Conservation (phyloP, 805 yeast genomes). For the Schwanniomyces sp. region DNA sequence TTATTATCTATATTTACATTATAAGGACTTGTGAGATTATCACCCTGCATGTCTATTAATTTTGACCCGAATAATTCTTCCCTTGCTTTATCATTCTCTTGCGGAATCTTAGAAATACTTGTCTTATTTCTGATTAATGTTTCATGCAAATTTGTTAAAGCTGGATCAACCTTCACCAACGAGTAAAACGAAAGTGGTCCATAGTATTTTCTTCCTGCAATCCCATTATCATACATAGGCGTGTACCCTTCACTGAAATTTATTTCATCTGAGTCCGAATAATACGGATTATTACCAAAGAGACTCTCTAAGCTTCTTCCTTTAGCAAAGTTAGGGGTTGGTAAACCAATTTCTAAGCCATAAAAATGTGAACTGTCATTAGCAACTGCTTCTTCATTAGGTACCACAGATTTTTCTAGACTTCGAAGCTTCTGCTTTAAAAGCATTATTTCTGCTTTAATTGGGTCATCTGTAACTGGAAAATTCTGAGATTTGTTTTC, state of each 20-base stretch:
- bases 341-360: neutral
- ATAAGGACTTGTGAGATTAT: conserved; percentile 6
- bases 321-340: neutral
- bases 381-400: neutral
- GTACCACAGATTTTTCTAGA: conserved; percentile 12
- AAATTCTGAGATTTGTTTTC: neutral
- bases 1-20: neutral
- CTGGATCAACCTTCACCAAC: conserved; percentile 26
- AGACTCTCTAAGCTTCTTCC: neutral
- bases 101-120: neutral
- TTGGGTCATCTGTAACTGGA: neutral
- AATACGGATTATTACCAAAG: conserved; percentile 11
- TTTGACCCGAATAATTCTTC: conserved; percentile 7
- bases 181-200: conserved; percentile 35
- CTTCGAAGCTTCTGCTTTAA: conserved; percentile 12
- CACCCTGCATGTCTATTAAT: conserved; percentile 10
- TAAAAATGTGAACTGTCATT: neutral
- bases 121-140: conserved; percentile 5
- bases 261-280: conserved; percentile 12
- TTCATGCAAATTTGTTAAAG: conserved; percentile 10
- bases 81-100: neutral
- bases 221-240: conserved; percentile 21
- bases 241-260: conserved; percentile 20
- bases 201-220: conserved; percentile 21
- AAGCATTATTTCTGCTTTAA: conserved; percentile 11